A percentile compares a stretch with the other conserved stretches of the same genome.
Conservation (phyloP, 2,329 filamentous ascomycete species). For the Trichoderma afroharzianum region DNA sequence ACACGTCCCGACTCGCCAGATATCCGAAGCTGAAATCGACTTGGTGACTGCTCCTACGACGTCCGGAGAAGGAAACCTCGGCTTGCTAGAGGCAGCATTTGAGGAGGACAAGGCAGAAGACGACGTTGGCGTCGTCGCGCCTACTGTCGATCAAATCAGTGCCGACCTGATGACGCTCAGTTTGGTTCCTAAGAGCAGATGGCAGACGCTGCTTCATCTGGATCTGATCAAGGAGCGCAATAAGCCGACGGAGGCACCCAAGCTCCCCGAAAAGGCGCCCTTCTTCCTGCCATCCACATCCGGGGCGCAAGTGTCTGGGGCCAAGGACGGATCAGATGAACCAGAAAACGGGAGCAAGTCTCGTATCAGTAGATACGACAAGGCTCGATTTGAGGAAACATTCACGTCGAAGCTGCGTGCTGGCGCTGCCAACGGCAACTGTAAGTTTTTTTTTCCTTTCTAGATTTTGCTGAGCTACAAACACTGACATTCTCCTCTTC, state of each 20-base stretch:
- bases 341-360: slow-evolving; percentile 50
- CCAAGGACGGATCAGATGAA: slow-evolving; percentile 30
- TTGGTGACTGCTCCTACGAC: slow-evolving; percentile 66
- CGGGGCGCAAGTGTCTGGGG: slow-evolving; percentile 38
- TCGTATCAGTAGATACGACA: slow-evolving; percentile 66
- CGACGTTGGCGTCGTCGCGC: slow-evolving; percentile 52
- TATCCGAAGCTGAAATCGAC: slow-evolving; percentile 71
- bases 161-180: slow-evolving; percentile 82
- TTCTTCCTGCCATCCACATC: slow-evolving; percentile 82
- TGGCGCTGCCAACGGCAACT: slow-evolving; percentile 55
- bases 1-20: slow-evolving; percentile 79
- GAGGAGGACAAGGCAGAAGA: slow-evolving; percentile 49
- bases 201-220: slow-evolving; percentile 91
- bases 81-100: slow-evolving; percentile 73
- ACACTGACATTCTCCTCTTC: slow-evolving; percentile 22
- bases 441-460: slow-evolving; percentile 42
- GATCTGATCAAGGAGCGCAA: slow-evolving; percentile 92
- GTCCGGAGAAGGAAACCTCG: slow-evolving; percentile 77
- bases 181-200: slow-evolving; percentile 82
- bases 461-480: slow-evolving; percentile 11
- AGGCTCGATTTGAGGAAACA: slow-evolving; percentile 51
- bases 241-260: slow-evolving; percentile 87
- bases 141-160: slow-evolving; percentile 71
- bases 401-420: slow-evolving; percentile 56
- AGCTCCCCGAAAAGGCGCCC: slow-evolving; percentile 87